Percentiles rank a stretch among this genome's conserved stretches.
Evolutionary conservation across 192 early-diverging fungal species (phyloP).

Genomic region (Coemansia sp.): DNA sequence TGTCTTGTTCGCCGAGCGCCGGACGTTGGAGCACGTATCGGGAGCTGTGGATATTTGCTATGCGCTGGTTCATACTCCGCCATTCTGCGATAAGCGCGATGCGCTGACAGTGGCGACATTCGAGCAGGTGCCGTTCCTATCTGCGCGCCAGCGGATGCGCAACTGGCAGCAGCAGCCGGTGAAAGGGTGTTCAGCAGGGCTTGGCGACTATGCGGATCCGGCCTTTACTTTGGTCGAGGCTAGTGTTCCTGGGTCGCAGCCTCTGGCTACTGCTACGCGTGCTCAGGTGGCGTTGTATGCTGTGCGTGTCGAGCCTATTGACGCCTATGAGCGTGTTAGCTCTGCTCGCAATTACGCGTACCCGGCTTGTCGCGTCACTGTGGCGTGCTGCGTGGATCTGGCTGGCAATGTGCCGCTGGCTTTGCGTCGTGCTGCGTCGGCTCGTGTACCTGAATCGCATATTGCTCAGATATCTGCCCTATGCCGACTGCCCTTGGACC

Average conservation of each 20-base stretch:
- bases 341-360: slow-evolving; percentile 15
- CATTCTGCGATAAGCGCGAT: slow-evolving; percentile 40
- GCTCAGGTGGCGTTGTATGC: slow-evolving; percentile 35
- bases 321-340: slow-evolving; percentile 44
- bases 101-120: slow-evolving; percentile 29
- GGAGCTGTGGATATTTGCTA: slow-evolving; percentile 26
- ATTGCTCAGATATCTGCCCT: slow-evolving; percentile 17
- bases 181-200: slow-evolving; percentile 7
- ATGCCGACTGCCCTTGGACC: not conserved
- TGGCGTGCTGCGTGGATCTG: slow-evolving; percentile 44
- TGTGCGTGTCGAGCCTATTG: slow-evolving; percentile 48
- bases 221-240: slow-evolving; percentile 45
- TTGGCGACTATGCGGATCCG: slow-evolving; percentile 35
- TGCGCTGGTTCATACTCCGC: slow-evolving; percentile 24
- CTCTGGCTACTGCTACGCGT: slow-evolving; percentile 27
- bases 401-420: slow-evolving; percentile 45
- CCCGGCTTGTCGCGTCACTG: slow-evolving; percentile 40
- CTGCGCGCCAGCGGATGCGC: slow-evolving; percentile 38
- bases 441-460: slow-evolving; percentile 23
- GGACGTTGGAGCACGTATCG: slow-evolving; percentile 27
- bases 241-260: slow-evolving; percentile 54
- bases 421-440: slow-evolving; percentile 39
- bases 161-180: slow-evolving; percentile 27
- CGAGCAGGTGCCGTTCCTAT: slow-evolving; percentile 29
- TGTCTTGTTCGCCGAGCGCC: slow-evolving; percentile 29